phyloP scores from a whole-genome alignment of 257 asterid species.

The Nicotiana undulata region DNA sequence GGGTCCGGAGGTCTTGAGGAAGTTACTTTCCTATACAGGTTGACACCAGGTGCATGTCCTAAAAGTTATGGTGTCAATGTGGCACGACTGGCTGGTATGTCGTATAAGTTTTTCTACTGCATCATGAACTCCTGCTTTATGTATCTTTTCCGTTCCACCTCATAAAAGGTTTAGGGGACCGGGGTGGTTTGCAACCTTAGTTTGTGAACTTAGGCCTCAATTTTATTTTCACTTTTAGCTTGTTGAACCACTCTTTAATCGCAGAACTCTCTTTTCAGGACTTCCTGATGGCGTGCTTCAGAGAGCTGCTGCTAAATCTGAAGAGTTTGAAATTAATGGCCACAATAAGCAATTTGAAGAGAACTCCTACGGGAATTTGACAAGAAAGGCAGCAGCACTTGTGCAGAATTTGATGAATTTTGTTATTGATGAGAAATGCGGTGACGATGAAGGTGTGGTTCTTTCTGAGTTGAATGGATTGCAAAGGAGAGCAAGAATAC shows the following conservation, averaged over 20 bases:
- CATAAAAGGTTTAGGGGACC: not conserved
- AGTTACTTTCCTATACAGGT: slow-evolving; percentile 83
- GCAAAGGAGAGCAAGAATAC: slow-evolving; percentile 49
- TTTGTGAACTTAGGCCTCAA: not conserved
- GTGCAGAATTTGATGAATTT: slow-evolving; percentile 34
- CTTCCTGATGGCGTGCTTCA: slow-evolving; percentile 72
- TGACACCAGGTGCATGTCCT: slow-evolving; percentile 89
- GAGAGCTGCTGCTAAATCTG: slow-evolving; percentile 70
- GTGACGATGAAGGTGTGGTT: slow-evolving; percentile 9
- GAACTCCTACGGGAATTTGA: slow-evolving; percentile 26
- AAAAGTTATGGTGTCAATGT: slow-evolving; percentile 95
- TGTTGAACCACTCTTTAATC: not conserved
- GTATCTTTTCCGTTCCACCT: not conserved
- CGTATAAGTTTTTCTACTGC: not conserved
- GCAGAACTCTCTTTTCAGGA: slow-evolving; percentile 36
- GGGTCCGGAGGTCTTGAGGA: slow-evolving; percentile 70
- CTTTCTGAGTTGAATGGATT: slow-evolving; percentile 33
- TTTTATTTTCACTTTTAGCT: not conserved
- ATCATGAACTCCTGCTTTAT: not conserved
- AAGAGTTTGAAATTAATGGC: slow-evolving; percentile 68
- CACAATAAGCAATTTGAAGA: slow-evolving; percentile 12
- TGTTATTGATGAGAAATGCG: slow-evolving; percentile 11
- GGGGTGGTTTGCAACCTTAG: not conserved
- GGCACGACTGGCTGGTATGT: slow-evolving; percentile 87
- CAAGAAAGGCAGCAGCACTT: slow-evolving; percentile 28